phyloP scores from a whole-genome alignment of 2,329 filamentous ascomycete species.

The Aspergillus quadrilineatus region DNA sequence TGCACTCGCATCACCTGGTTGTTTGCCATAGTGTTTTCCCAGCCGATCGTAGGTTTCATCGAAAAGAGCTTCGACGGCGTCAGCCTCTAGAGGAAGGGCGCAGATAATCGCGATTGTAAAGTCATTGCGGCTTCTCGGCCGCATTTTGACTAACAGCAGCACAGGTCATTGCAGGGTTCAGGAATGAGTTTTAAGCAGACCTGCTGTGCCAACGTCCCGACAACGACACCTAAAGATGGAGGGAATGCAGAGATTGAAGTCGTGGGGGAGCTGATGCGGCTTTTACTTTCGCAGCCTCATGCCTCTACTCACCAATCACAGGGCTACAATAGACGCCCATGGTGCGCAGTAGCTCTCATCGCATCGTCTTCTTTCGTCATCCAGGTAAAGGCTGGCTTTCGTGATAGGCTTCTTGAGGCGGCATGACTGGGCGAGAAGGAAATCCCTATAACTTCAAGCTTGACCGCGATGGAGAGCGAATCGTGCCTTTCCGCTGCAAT shows the following conservation, averaged over 20 bases:
- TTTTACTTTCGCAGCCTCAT: not conserved
- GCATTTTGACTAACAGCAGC: not conserved
- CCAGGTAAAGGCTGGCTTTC: no score
- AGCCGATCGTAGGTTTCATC: not conserved
- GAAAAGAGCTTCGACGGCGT: not conserved
- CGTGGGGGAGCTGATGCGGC: not conserved
- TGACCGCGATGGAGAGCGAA: no score
- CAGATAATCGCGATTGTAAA: not conserved
- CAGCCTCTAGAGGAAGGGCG: not conserved
- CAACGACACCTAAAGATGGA: not conserved
- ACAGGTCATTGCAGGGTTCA: not conserved
- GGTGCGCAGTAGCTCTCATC: not conserved
- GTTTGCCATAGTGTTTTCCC: not conserved
- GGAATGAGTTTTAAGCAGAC: not conserved
- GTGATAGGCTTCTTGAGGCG: no score
- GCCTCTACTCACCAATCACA: not conserved
- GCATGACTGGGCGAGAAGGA: no score
- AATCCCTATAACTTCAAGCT: no score
- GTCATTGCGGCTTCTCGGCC: not conserved
- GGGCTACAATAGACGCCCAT: not conserved
- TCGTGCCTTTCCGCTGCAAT: no score
- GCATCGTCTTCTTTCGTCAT: not conserved
- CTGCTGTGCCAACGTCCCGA: not conserved
- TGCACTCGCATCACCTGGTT: not conserved
- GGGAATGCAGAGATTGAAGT: not conserved